Percentiles rank a stretch among this genome's conserved stretches.
Conservation (phyloP, 441 rosid genomes). For the California macrophylla region DNA sequence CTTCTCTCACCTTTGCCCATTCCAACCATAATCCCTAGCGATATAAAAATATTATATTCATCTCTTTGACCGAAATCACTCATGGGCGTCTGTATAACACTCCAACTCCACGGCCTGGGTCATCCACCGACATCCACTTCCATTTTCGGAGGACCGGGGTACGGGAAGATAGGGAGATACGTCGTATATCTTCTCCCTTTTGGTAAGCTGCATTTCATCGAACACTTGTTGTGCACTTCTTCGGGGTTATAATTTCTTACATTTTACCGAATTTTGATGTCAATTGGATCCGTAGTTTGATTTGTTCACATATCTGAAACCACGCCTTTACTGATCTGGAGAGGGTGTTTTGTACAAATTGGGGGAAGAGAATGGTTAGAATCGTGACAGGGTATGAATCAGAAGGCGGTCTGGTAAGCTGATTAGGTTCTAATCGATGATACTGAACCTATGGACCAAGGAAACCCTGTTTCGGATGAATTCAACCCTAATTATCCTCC, state of each 20-base stretch:
- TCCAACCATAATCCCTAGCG: too few relatives aligned
- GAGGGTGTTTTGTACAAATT: neutral
- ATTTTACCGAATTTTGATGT: neutral
- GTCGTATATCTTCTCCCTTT: too few relatives aligned
- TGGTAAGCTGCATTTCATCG: neutral
- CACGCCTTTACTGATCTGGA: neutral
- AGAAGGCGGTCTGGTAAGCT: too few relatives aligned
- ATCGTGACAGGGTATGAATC: too few relatives aligned
- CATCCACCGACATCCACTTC: too few relatives aligned
- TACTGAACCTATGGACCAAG: neutral
- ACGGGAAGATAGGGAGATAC: too few relatives aligned
- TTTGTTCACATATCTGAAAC: neutral
- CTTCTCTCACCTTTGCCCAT: too few relatives aligned
- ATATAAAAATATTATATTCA: too few relatives aligned
- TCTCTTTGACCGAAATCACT: too few relatives aligned
- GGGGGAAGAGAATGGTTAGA: slow-evolving; percentile 37
- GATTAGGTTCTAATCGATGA: slow-evolving; percentile 42
- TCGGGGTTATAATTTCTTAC: neutral
- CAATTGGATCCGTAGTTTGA: neutral
- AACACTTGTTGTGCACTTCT: neutral
- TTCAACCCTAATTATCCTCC: slow-evolving; percentile 38
- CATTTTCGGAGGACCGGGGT: too few relatives aligned
- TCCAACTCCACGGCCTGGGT: too few relatives aligned
- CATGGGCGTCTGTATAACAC: too few relatives aligned
- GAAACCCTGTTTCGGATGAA: slow-evolving; percentile 22